Base-by-base conservation (phyloP, 305 asterid genomes). In the Rubia peregrina region DNA sequence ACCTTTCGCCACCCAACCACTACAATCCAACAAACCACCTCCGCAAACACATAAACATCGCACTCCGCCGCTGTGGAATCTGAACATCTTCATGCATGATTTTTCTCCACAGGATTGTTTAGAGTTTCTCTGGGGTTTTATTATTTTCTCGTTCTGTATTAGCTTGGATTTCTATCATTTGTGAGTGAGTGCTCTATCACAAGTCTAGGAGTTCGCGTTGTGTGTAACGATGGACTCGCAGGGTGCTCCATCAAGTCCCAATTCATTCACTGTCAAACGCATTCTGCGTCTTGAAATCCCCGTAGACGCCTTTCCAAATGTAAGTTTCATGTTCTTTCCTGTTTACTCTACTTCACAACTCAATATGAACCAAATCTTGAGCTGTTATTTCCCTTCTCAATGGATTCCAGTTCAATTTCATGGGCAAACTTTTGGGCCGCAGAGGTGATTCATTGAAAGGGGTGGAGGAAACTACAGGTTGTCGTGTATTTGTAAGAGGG, bases 161-260 rank as follows among this genome's bases (percentile, higher is more conserved):
- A 33, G 38, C 38, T 33, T 33, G 38, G 38, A 33, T 33, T 33
- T 33, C 38, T 33, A 3, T 33, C 5, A 33, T 33, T 33, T 4
- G 38, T 4, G 38, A 33, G 38, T 33, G 38, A 33, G 38, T 33
- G 40, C 40, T 36, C 6, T 0, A 36, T 36, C 40, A 36, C 40
- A 36, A 36, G 40, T 36, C 40, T 30, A 2, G 36, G 36, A 2
- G 40, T 36, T 33, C 40, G 6, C 40, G 40, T 5, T 36, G 40
- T 36, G 97, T 75, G 89, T 89, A 96, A 78, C 89, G 26, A 94
- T 94, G 99, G 96, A 89, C 81, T 89, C 97, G 99, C 99, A 91
- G 85, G 98, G 98, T 67, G 98, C 98, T 60, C 99, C 99, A n/a
- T 96, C 99, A 73, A 94, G 99, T 80, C 99, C 98, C 65, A 91